phyloP scores from a whole-genome alignment of 2,329 filamentous ascomycete genomes.

The Sporothrix pseudoabietina region DNA sequence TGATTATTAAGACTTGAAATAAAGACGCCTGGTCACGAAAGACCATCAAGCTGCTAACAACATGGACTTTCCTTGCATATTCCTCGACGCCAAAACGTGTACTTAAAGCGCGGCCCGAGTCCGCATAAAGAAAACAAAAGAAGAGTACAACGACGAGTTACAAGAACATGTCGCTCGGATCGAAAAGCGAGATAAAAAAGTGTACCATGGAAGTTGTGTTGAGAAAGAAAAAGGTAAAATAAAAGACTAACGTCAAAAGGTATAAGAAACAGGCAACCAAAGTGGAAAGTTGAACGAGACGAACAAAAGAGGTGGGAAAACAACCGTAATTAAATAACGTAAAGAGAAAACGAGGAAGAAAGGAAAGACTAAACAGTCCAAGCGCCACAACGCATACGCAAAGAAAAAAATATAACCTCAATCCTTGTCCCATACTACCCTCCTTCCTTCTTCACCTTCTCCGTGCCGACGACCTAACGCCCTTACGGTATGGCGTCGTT shows the following conservation, averaged over 20 bases:
- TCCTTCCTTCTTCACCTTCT: slow-evolving; percentile 36
- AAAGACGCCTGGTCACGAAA: not conserved
- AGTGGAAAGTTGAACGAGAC: not conserved
- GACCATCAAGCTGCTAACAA: not conserved
- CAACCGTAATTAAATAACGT: not conserved
- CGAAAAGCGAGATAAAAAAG: not conserved
- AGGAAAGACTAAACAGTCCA: not conserved
- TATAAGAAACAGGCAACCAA: slow-evolving; percentile 15
- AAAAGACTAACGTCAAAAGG: slow-evolving; percentile 12
- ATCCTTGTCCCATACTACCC: not conserved
- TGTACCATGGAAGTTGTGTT: not conserved
- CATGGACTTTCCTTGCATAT: not conserved
- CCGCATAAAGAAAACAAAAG: not conserved
- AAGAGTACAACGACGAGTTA: not conserved
- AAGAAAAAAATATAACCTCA: not conserved
- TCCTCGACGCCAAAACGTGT: not conserved
- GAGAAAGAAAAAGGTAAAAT: not conserved
- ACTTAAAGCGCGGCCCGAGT: not conserved
- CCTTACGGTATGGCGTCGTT: slow-evolving; percentile 38
- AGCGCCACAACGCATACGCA: not conserved
- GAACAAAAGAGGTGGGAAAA: not conserved
- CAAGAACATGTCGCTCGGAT: not conserved
- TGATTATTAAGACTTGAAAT: not conserved
- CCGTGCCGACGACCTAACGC: slow-evolving; percentile 41
- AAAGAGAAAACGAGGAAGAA: slow-evolving; percentile 7